Evolutionary conservation across 23 red algal genomes (phyloP).

Genomic region (Gracilaria caudata): DNA sequence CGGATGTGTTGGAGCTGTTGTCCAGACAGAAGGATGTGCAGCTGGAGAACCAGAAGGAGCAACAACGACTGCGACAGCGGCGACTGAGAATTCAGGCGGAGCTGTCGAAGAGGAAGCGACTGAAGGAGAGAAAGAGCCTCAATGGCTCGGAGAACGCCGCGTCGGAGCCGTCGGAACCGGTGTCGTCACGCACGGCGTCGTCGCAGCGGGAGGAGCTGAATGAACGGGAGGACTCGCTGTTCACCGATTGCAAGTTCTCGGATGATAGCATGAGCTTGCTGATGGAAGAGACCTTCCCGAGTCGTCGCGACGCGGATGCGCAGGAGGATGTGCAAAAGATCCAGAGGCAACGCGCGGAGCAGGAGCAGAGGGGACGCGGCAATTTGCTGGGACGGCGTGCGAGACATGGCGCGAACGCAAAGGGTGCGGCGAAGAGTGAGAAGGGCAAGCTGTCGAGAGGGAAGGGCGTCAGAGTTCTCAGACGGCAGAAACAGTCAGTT

Average conservation of each 20-base stretch:
- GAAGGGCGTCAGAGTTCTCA: constrained; percentile 29
- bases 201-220: constrained; percentile 23
- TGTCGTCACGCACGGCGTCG: constrained; percentile 29
- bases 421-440: constrained; percentile 22
- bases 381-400: constrained; percentile 29
- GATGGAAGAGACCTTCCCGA: constrained; percentile 40
- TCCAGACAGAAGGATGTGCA: neutral
- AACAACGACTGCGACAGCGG: constrained; percentile 52
- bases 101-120: constrained; percentile 42
- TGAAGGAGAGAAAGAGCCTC: constrained; percentile 26
- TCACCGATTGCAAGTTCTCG: constrained; percentile 33
- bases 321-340: constrained; percentile 57
- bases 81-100: constrained; percentile 52
- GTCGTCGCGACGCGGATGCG: constrained; percentile 47
- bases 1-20: neutral
- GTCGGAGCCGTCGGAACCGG: constrained; percentile 25
- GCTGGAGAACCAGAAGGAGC: constrained; percentile 50
- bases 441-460: constrained; percentile 12
- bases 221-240: constrained; percentile 27
- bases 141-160: constrained; percentile 18
- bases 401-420: constrained; percentile 20
- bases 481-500: constrained; percentile 13
- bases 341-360: constrained; percentile 50
- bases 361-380: constrained; percentile 26
- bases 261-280: constrained; percentile 45